phyloP scores from a whole-genome alignment of 768 basidiomycete species.

The Arthromyces matolae region DNA sequence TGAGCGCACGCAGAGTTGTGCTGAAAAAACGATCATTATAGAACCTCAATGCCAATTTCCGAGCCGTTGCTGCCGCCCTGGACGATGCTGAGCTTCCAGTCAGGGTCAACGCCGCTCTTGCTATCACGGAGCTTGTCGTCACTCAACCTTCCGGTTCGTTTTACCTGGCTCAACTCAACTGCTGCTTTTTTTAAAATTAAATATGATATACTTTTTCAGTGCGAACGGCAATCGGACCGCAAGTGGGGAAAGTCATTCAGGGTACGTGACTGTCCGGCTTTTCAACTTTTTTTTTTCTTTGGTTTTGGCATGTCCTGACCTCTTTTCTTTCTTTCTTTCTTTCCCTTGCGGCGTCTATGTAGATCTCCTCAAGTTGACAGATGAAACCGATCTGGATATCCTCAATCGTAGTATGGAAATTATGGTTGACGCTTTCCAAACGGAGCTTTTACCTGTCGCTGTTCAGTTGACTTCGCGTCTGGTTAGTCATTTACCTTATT shows the following conservation, averaged over 20 bases:
- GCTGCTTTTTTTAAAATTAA: background rate
- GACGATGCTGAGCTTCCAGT: conserved; percentile 82
- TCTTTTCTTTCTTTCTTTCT: too few species aligned
- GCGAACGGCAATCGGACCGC: conserved; percentile 62
- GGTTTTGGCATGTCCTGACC: too few species aligned
- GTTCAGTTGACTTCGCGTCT: conserved; percentile 74
- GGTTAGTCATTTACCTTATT: too few species aligned
- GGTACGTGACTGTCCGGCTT: conserved; percentile 52
- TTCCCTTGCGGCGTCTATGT: too few species aligned
- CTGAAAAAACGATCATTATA: too few species aligned
- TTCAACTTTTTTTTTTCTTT: too few species aligned
- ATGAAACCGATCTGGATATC: conserved; percentile 86
- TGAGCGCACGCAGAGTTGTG: too few species aligned
- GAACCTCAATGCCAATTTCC: conserved; percentile 63
- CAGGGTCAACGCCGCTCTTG: conserved; percentile 77
- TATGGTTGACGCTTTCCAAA: conserved; percentile 83
- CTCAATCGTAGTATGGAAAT: conserved; percentile 80
- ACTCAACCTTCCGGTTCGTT: conserved; percentile 57
- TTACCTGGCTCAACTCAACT: conserved; percentile 1
- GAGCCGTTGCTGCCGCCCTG: conserved; percentile 59
- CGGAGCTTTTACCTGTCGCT: conserved; percentile 81
- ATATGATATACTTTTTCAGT: too few species aligned
- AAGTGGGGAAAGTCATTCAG: conserved; percentile 85
- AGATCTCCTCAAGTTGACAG: conserved; percentile 88
- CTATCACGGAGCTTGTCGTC: conserved; percentile 72